Percentiles rank a stretch among this genome's conserved stretches.
phyloP scores from a whole-genome alignment of 495 filamentous ascomycete genomes.

The Lasiosphaeria ovina region DNA sequence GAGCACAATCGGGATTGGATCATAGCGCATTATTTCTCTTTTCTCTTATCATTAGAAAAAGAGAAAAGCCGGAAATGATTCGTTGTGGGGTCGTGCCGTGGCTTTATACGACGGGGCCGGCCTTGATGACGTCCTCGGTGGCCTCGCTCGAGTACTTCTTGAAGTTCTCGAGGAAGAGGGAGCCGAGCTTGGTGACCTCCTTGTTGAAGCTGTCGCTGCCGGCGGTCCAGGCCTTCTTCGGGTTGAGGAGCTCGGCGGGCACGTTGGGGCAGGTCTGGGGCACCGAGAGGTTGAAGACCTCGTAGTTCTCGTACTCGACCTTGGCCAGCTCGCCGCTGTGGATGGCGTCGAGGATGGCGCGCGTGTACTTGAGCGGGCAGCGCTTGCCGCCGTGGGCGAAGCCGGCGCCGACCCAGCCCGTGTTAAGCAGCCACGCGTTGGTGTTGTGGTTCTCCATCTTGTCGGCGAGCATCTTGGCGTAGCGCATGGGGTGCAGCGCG shows the following conservation, averaged over 20 bases:
- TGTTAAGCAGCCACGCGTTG: conserved; percentile 99
- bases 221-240: conserved; percentile 85
- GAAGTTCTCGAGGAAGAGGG: conserved; percentile 93
- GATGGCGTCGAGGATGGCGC: conserved; percentile 96
- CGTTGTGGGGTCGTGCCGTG: background rate
- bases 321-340: conserved; percentile 93
- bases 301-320: conserved; percentile 89
- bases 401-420: conserved; percentile 97
- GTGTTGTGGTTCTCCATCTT: conserved; percentile 95
- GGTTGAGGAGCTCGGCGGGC: conserved; percentile 89
- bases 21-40: too few species aligned
- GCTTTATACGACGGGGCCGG: conserved; percentile 54
- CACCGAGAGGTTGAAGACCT: conserved; percentile 92
- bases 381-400: conserved; percentile 94
- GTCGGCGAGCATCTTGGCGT: conserved; percentile 94
- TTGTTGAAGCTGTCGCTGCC: conserved; percentile 70
- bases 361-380: conserved; percentile 98
- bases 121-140: conserved; percentile 75
- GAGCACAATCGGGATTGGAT: too few species aligned
- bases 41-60: background rate
- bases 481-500: conserved; percentile 98
- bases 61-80: background rate
- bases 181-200: conserved; percentile 85
- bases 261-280: conserved; percentile 84
- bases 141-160: conserved; percentile 89